Conservation (phyloP, 768 basidiomycete genomes). For the Xerocomellus intermedius region DNA sequence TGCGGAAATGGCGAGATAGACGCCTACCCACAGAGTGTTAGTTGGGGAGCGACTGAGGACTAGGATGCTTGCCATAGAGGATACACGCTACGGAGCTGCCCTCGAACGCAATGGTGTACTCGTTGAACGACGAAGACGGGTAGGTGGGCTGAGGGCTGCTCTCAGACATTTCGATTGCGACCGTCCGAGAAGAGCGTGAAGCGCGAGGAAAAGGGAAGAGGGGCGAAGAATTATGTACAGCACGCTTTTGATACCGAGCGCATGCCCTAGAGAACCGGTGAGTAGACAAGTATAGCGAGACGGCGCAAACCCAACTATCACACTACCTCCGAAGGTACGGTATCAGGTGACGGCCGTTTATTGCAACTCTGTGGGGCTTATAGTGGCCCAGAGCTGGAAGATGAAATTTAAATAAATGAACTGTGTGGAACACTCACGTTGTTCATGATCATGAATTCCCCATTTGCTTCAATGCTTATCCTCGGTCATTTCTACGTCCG, state of each 20-base stretch:
- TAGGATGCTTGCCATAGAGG: constrained; percentile 13
- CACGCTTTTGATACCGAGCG: background rate
- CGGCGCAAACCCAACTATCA: background rate
- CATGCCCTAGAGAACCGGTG: background rate
- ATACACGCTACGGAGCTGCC: constrained; percentile 20
- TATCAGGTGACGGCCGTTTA: background rate
- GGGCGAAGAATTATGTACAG: constrained; percentile 5
- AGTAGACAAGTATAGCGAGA: background rate
- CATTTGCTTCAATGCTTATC: background rate
- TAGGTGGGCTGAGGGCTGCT: constrained; percentile 7
- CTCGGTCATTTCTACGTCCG: background rate
- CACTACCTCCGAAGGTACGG: constrained; percentile 1
- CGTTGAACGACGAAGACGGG: constrained; percentile 8
- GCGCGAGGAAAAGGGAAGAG: background rate
- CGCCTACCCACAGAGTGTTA: constrained; percentile 1
- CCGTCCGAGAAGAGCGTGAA: background rate
- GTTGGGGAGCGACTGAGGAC: background rate
- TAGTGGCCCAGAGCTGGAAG: background rate
- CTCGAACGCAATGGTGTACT: constrained; percentile 24
- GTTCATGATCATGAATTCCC: background rate
- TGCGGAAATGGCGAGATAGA: constrained; percentile 13
- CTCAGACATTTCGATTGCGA: constrained; percentile 13
- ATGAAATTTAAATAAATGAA: background rate
- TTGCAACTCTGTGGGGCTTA: background rate
- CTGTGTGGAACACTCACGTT: background rate